phyloP scores from a whole-genome alignment of 495 filamentous ascomycete genomes.

The Sporormia fimetaria region DNA sequence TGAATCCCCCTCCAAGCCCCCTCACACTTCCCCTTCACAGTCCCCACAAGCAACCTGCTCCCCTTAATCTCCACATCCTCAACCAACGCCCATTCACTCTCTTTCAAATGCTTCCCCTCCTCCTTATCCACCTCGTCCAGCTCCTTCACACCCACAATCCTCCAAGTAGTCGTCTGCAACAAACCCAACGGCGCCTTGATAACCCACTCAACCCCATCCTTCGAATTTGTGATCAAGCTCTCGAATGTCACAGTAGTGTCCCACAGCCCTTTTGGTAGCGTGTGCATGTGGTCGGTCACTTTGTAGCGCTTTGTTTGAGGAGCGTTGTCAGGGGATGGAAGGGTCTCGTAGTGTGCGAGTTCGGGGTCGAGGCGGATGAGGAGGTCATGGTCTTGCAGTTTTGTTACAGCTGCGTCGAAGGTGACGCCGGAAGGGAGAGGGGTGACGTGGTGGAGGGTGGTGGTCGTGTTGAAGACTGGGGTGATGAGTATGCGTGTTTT shows the following conservation, averaged over 20 bases:
- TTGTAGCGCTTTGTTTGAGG: constrained; percentile 23
- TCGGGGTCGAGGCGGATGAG: constrained; percentile 24
- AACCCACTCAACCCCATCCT: constrained; percentile 19
- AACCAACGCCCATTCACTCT: constrained; percentile 13
- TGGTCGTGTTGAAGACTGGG: constrained; percentile 19
- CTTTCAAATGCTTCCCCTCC: constrained; percentile 1
- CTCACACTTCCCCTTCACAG: constrained; percentile 25
- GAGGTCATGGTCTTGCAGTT: constrained; percentile 22
- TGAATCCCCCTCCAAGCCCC: constrained; percentile 20
- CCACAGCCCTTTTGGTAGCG: constrained; percentile 22
- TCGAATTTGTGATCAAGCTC: constrained; percentile 15
- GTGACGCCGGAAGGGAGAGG: constrained; percentile 14
- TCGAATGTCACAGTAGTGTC: constrained; percentile 22
- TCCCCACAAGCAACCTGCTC: constrained; percentile 17
- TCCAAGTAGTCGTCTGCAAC: constrained; percentile 18
- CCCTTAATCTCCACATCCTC: constrained; percentile 24
- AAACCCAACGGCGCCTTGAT: constrained; percentile 23
- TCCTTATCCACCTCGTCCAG: constrained; percentile 6
- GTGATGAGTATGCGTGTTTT: neutral
- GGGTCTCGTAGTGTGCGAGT: constrained; percentile 19
- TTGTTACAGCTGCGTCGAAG: constrained; percentile 3
- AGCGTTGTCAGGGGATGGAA: constrained; percentile 1
- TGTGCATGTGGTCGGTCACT: constrained; percentile 26
- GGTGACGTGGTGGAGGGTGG: constrained; percentile 20
- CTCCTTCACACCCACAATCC: constrained; percentile 7